Evolutionary conservation across 78 protist genomes (phyloP), one percentile per base, ranked within the genome.

Genomic region (Polysphondylium violaceum): DNA sequence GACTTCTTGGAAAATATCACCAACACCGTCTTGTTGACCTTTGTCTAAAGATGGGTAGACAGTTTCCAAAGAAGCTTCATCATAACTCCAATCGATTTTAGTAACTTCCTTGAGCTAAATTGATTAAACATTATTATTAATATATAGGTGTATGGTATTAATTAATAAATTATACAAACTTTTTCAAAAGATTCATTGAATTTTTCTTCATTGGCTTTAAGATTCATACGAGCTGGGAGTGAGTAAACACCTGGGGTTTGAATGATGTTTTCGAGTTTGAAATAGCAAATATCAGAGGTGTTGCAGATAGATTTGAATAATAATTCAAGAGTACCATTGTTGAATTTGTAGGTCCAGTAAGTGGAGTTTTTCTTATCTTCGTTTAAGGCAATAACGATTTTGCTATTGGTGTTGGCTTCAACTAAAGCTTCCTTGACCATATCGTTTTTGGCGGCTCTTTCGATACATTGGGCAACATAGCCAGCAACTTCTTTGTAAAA

Each of bases 351-450:
- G 29, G 67, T 69, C 91, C 91, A 83, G 67, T 83, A 83, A 21
- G 43, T 1, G 36, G 7, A 44, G 7, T 40, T 17, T 55, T 83
- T 83, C 41, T 83, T 83, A 44, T 83, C 91, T 43, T 55, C 73
- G 77, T 83, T 83, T 31, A 61, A 58, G 14, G 61, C 38, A 27
- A 83, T 23, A 11, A 55, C 53, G 35, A 83, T 64, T 33, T 83
- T 83, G 27, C 31, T 17, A 0, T 33, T 9, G 2, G 91, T 40
- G 60, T 83, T 83, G 59, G 91, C 91, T 33, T 83, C 91, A 43
- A 83, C 27, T 5, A 83, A 36, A 31, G 91, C 91, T 69, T 83
- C 91, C 51, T 83, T 83, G 58, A 79, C n/a, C 72, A 83, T 83
- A 21, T 83, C 91, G 29, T 83, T 43, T 74, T 83, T 69, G 23